Conservation (phyloP, 108 stramenopile species). For the Bacterosira constricta region DNA sequence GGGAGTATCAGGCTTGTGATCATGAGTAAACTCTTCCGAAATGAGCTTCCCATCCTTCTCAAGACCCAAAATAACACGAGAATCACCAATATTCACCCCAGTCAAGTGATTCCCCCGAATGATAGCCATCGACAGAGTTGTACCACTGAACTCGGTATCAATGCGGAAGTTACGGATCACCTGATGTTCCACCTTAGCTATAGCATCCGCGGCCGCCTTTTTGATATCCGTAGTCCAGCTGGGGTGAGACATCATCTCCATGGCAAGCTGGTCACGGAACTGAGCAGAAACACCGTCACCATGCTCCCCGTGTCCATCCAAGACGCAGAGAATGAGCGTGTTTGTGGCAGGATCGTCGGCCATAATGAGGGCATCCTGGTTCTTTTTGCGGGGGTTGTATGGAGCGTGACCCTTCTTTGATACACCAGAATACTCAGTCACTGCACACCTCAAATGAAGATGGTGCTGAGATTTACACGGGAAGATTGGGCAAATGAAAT, state of each 20-base stretch:
- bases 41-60: slow-evolving; percentile 61
- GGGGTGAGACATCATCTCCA: slow-evolving; percentile 89
- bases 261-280: slow-evolving; percentile 88
- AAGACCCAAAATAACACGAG: slow-evolving; percentile 85
- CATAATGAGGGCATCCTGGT: slow-evolving; percentile 98
- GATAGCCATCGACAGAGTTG: slow-evolving; percentile 93
- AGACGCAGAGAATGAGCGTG: slow-evolving; percentile 89
- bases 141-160: slow-evolving; percentile 96
- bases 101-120: slow-evolving; percentile 86
- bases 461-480: slow-evolving; percentile 33
- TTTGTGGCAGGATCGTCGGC: slow-evolving; percentile 91
- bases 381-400: slow-evolving; percentile 98
- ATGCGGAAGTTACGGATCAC: slow-evolving; percentile 90
- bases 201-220: slow-evolving; percentile 77
- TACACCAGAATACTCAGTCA: slow-evolving; percentile 94
- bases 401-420: slow-evolving; percentile 98
- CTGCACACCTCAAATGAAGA: slow-evolving; percentile 71
- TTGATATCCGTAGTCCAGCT: slow-evolving; percentile 80
- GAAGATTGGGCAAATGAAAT: not conserved
- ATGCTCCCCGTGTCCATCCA: slow-evolving; percentile 99
- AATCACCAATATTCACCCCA: slow-evolving; percentile 97
- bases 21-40: slow-evolving; percentile 88
- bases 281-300: slow-evolving; percentile 94
- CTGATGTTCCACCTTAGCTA: slow-evolving; percentile 89
- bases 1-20: slow-evolving; percentile 99